Percentiles rank a stretch among this genome's conserved stretches.
These are phyloP conservation scores for Triadica sebifera DNA, from an alignment of 345 rosid species.

Conservation along the genomic window DNA sequence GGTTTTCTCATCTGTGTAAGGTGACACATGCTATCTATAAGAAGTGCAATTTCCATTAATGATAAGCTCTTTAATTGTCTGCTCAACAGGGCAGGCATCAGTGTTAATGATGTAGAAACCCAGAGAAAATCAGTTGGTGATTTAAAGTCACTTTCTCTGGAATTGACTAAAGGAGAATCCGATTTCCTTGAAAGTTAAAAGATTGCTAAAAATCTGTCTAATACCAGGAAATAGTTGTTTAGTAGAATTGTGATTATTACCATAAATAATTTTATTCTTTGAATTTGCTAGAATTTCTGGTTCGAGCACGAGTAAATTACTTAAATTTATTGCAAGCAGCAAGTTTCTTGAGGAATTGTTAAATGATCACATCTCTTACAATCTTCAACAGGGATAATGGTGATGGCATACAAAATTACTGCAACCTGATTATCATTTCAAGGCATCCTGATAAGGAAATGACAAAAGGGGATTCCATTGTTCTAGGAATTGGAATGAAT, in stretches of 20 bases:
- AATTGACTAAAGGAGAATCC: conserved; percentile 22
- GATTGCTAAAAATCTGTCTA: conserved; percentile 22
- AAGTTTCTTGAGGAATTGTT: neutral
- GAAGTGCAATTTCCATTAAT: neutral
- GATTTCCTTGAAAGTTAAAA: conserved; percentile 30
- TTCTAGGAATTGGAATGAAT: conserved; percentile 29
- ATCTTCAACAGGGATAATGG: conserved; percentile 34
- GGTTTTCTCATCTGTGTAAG: conserved; percentile 27
- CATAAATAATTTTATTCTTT: neutral
- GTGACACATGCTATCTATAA: conserved; percentile 18
- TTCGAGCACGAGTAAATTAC: neutral
- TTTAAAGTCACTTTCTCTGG: conserved; percentile 20
- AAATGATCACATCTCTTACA: conserved; percentile 7
- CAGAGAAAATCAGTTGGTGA: conserved; percentile 27
- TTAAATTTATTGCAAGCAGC: neutral
- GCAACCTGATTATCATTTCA: conserved; percentile 31
- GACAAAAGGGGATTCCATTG: conserved; percentile 35
- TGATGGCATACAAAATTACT: conserved; percentile 25
- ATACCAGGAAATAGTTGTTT: conserved; percentile 33
- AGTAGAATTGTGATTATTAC: neutral
- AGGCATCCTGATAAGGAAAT: conserved; percentile 38
- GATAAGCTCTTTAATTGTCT: conserved; percentile 1
- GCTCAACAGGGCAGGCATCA: conserved; percentile 35
- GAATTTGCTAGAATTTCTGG: neutral
- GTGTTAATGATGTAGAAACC: conserved; percentile 22